phyloP scores from a whole-genome alignment of 2,329 filamentous ascomycete genomes.

The Epichloe sibirici region DNA sequence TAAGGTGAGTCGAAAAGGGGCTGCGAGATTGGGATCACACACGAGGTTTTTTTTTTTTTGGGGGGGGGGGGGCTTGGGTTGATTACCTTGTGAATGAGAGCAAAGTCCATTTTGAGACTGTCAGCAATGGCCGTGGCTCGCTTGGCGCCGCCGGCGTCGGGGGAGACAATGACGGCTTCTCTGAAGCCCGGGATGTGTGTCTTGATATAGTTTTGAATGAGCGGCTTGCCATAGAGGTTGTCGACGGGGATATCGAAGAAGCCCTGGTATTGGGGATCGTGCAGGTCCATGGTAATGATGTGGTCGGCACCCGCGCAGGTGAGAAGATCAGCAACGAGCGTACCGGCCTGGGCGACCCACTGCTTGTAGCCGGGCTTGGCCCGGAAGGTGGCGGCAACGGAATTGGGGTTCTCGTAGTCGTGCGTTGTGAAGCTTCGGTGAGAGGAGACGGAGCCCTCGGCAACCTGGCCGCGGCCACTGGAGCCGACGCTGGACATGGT shows the following conservation, averaged over 20 bases:
- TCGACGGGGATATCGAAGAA: constrained; percentile 99
- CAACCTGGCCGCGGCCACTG: constrained; percentile 24
- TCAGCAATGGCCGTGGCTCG: constrained; percentile 92
- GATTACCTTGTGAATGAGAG: constrained; percentile 83
- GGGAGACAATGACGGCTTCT: constrained; percentile 85
- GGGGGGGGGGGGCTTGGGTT: constrained; percentile 3
- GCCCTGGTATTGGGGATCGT: constrained; percentile 93
- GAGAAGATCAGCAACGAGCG: constrained; percentile 83
- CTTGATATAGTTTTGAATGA: constrained; percentile 60
- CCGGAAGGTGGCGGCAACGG: constrained; percentile 45
- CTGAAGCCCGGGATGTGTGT: constrained; percentile 74
- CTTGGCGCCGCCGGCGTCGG: constrained; percentile 93
- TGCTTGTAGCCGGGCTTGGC: constrained; percentile 92
- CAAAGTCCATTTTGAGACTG: constrained; percentile 85
- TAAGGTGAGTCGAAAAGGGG: constrained; percentile 22
- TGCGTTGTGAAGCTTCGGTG: constrained; percentile 47
- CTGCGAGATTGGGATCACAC: background rate
- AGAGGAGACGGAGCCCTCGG: constrained; percentile 27
- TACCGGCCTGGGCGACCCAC: constrained; percentile 96
- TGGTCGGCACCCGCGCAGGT: constrained; percentile 95
- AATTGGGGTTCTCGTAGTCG: constrained; percentile 48
- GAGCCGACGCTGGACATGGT: constrained; percentile 22
- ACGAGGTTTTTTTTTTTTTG: too few relatives aligned
- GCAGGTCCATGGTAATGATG: constrained; percentile 94
- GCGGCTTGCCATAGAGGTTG: constrained; percentile 79